These are phyloP conservation scores for Colletotrichum falcatum DNA, from an alignment of 2,329 filamentous ascomycete species.

Conservation along the genomic window DNA sequence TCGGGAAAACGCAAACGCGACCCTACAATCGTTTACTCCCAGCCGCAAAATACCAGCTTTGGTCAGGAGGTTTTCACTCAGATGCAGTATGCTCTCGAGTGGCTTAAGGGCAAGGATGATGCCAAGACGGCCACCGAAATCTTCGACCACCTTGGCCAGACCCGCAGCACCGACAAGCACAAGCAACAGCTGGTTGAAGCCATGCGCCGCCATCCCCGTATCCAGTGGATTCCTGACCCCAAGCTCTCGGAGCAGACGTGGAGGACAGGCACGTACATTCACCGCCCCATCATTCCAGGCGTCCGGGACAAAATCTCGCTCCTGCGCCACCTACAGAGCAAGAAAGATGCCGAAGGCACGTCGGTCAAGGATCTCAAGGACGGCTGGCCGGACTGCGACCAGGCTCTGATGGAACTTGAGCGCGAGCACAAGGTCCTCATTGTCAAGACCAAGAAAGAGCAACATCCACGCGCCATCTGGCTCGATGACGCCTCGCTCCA, in stretches of 20 bases:
- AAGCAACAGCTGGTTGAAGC: conserved; percentile 75
- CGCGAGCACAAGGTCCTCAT: conserved; percentile 83
- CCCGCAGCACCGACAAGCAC: conserved; percentile 69
- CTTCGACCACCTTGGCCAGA: conserved; percentile 82
- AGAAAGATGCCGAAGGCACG: conserved; percentile 84
- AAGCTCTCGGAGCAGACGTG: conserved; percentile 75
- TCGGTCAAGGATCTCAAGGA: conserved; percentile 93
- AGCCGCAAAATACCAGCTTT: conserved; percentile 80
- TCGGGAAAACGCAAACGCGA: conserved; percentile 73
- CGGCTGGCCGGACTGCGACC: conserved; percentile 89
- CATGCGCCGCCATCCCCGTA: conserved; percentile 72
- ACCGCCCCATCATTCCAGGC: conserved; percentile 82
- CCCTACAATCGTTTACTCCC: conserved; percentile 74
- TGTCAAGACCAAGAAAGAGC: conserved; percentile 92
- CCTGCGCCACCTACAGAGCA: conserved; percentile 82
- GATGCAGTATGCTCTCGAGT: conserved; percentile 87
- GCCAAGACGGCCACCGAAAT: conserved; percentile 81
- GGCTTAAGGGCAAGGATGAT: conserved; percentile 78
- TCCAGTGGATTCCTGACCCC: conserved; percentile 67
- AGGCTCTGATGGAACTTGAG: conserved; percentile 83
- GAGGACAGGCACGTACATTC: conserved; percentile 79
- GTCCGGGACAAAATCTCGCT: conserved; percentile 84
- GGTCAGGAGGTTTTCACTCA: conserved; percentile 88
- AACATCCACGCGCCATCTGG: conserved; percentile 88
- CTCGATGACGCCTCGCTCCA: conserved; percentile 84